Evolutionary conservation across 2,329 filamentous ascomycete genomes (phyloP).

Genomic region (Teratosphaeria viscida): DNA sequence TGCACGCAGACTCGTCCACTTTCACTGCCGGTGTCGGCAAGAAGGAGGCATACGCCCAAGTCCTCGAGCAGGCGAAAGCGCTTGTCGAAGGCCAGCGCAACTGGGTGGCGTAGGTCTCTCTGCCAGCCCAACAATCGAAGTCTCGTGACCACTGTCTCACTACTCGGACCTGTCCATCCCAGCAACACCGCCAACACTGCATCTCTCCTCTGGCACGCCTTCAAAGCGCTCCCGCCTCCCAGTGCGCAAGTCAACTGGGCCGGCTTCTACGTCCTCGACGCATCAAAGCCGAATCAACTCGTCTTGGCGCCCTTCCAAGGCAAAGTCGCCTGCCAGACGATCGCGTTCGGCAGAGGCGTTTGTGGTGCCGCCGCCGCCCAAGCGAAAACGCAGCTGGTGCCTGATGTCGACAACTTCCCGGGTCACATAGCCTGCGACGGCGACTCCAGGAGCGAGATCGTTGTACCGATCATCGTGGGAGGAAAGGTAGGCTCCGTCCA

Average conservation of each 20-base stretch:
- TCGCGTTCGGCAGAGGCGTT: slow-evolving; percentile 62
- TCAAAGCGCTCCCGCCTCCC: slow-evolving; percentile 58
- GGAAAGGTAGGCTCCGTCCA: slow-evolving; percentile 32
- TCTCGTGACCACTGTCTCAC: background rate
- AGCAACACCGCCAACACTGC: slow-evolving; percentile 70
- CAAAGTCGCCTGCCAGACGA: slow-evolving; percentile 66
- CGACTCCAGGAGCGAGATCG: slow-evolving; percentile 67
- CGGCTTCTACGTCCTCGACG: slow-evolving; percentile 64
- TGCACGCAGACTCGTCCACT: slow-evolving; percentile 70
- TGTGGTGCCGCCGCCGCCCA: slow-evolving; percentile 60
- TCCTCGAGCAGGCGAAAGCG: slow-evolving; percentile 58
- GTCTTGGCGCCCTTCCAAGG: slow-evolving; percentile 74
- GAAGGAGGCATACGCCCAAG: slow-evolving; percentile 61
- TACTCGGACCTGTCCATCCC: background rate
- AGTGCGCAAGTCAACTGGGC: slow-evolving; percentile 67
- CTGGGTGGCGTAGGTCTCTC: slow-evolving; percentile 47
- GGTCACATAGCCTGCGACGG: slow-evolving; percentile 77
- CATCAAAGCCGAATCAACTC: slow-evolving; percentile 39
- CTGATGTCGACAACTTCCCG: slow-evolving; percentile 63
- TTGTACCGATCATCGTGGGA: slow-evolving; percentile 57
- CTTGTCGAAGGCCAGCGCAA: slow-evolving; percentile 65
- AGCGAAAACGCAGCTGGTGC: slow-evolving; percentile 51
- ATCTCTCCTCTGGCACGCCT: slow-evolving; percentile 69
- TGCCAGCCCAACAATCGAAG: background rate
- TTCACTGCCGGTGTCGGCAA: slow-evolving; percentile 59